phyloP scores from a whole-genome alignment of 2,329 filamentous ascomycete genomes.

The Fusarium xyrophilum region DNA sequence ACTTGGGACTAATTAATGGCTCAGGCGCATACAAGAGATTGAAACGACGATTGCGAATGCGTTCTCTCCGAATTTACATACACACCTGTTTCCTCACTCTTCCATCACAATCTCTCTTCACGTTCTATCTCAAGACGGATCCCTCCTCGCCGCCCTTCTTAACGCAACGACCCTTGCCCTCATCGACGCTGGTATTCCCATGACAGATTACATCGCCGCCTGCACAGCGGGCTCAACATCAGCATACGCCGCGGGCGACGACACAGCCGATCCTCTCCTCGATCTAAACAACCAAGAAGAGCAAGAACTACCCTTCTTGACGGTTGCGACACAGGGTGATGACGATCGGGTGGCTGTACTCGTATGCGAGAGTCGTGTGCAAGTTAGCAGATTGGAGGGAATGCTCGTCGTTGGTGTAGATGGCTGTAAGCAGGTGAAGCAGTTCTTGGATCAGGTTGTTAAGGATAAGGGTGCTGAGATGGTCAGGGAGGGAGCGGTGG shows the following conservation, averaged over 20 bases:
- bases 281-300: conserved; percentile 83
- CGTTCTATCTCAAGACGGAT: conserved; percentile 88
- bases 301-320: conserved; percentile 87
- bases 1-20: background rate
- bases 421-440: conserved; percentile 84
- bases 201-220: conserved; percentile 88
- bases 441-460: conserved; percentile 81
- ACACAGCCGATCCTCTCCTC: conserved; percentile 76
- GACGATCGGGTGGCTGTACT: conserved; percentile 79
- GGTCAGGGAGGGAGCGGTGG: conserved; percentile 62
- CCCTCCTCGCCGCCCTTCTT: conserved; percentile 84
- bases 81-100: conserved; percentile 86
- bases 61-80: conserved; percentile 79
- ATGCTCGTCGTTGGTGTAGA: conserved; percentile 94
- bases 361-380: conserved; percentile 88
- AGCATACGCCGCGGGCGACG: conserved; percentile 69
- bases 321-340: conserved; percentile 78
- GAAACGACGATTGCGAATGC: conserved; percentile 79
- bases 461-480: conserved; percentile 72
- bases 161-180: conserved; percentile 92
- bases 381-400: conserved; percentile 80
- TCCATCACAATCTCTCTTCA: conserved; percentile 85
- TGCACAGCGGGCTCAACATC: conserved; percentile 86
- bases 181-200: conserved; percentile 93
- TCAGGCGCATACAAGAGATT: conserved; percentile 80